Base-by-base conservation (phyloP, 495 filamentous ascomycete species). In the Penicillium steckii region DNA sequence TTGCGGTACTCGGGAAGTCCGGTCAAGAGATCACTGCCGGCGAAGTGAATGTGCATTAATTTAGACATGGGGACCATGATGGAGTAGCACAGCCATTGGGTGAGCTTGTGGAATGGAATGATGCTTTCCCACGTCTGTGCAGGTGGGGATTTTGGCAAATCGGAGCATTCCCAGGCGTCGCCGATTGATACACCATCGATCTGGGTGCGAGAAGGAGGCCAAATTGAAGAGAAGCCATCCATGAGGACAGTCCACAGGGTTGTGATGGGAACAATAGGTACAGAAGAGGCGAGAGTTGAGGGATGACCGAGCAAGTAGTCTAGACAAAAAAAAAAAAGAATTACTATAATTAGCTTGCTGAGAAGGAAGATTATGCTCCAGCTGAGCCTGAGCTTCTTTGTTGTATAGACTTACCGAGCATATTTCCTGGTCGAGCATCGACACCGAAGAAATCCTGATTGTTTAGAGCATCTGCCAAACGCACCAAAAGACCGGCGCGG, bases 251-350 rank as follows among this genome's bases (percentile, higher is more conserved):
- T 79, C 94, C 94, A 98, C 1, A 98, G 76, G 0, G 91, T 95
- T 3, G 94, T 91, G n/a, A 98, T 79, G 6, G 87, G 84, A 26
- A 97, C 82, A 48, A 97, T 90, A 1, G 92, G 89, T 10, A 89
- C 85, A 3, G 90, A 92, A 17, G 90, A 88, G 35, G 89, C 90
- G 52, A 90, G 83, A 8, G 95, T 96, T 1, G 88, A 83, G 0
- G 92, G 86, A 61, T 98, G 95, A 19, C 86, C 84, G n/a, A 98
- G 80, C 44, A 98, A 84, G 66, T 95, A 91, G 67, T 97, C 94
- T 95, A 51, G 22, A 15, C 41, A 8, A 42, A 9, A 8, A 12
- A 49, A 58, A 51, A 7, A 15, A 7, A n/a, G n/a, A n/a, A n/a
- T n/a, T n/a, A n/a, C n/a, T n/a, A n/a, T n/a, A n/a, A n/a, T n/a